Percentiles rank a stretch among this genome's conserved stretches.
Conservation (phyloP, 1,139 yeast genomes). For the Zygosaccharomyces pseudobailii region DNA sequence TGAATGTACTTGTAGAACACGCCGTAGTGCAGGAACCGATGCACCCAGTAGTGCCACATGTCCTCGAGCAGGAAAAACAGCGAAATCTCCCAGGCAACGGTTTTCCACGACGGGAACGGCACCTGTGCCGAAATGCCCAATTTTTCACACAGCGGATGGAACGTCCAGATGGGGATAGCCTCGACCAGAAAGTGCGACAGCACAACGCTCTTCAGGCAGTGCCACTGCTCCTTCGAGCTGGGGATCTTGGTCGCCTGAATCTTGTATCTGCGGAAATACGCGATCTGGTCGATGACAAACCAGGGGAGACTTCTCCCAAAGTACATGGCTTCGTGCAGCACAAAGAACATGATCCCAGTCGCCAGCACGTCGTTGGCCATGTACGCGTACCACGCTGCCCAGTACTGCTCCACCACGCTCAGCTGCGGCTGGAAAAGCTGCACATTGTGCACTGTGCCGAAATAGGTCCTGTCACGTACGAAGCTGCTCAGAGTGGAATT, state of each 20-base stretch:
- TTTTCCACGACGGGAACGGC: constrained; percentile 71
- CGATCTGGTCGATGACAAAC: constrained; percentile 70
- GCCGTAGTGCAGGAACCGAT: constrained; percentile 81
- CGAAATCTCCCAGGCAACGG: constrained; percentile 59
- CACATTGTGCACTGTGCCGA: constrained; percentile 36
- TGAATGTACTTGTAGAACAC: constrained; percentile 84
- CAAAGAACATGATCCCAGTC: constrained; percentile 72
- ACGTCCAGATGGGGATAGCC: constrained; percentile 92
- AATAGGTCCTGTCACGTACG: constrained; percentile 32
- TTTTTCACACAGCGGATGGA: constrained; percentile 80
- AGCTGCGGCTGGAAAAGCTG: constrained; percentile 39
- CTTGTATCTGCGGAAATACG: constrained; percentile 71
- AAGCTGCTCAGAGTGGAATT: constrained; percentile 29
- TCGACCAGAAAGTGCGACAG: constrained; percentile 85
- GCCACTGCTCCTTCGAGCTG: constrained; percentile 78
- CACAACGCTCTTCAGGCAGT: constrained; percentile 78
- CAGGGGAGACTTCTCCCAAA: constrained; percentile 84
- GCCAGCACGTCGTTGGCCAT: constrained; percentile 75
- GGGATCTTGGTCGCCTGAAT: constrained; percentile 80
- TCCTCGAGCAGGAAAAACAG: constrained; percentile 83
- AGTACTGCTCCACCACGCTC: constrained; percentile 50
- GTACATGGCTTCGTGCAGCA: constrained; percentile 73
- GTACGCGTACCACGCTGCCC: constrained; percentile 77
- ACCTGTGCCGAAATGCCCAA: constrained; percentile 72
- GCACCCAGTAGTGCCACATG: constrained; percentile 95